Conservation (phyloP, 139 green algal genomes). For the Chlamydomonas asymmetrica region DNA sequence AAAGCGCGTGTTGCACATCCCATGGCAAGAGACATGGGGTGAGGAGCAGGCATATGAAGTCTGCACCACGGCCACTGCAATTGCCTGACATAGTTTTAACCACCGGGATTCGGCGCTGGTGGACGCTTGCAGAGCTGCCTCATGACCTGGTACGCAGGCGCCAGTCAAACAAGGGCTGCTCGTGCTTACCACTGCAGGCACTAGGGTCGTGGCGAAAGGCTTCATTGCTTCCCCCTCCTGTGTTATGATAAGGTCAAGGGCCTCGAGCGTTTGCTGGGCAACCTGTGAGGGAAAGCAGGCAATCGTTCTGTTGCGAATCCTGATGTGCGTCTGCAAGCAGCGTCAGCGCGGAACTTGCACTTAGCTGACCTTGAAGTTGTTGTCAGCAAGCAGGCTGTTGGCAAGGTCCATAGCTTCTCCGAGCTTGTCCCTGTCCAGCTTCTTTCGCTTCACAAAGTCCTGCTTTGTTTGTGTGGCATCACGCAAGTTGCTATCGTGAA, state of each 20-base stretch:
- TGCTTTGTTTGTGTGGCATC: too few species aligned
- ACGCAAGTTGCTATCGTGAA: too few species aligned
- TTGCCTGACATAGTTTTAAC: too few species aligned
- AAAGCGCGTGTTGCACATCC: neutral
- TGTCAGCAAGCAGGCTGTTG: constrained; percentile 33
- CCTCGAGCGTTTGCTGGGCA: constrained; percentile 35
- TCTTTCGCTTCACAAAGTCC: constrained; percentile 6
- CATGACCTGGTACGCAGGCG: neutral
- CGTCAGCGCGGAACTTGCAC: neutral
- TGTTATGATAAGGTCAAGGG: constrained; percentile 17
- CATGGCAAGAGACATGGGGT: neutral
- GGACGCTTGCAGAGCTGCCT: too few species aligned
- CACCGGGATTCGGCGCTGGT: too few species aligned
- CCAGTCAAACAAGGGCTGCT: neutral
- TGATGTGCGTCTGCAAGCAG: neutral
- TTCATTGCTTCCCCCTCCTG: constrained; percentile 7
- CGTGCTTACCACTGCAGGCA: constrained; percentile 40
- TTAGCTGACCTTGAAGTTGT: constrained; percentile 47
- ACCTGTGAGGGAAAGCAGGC: constrained; percentile 11
- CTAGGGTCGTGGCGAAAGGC: constrained; percentile 22
- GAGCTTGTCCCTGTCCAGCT: constrained; percentile 27
- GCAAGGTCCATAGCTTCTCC: constrained; percentile 40
- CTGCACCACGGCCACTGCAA: constrained; percentile 5
- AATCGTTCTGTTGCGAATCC: neutral
- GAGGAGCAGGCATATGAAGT: neutral